Evolutionary conservation across 148 eudicot genomes (phyloP).

Genomic region (Rhododendron simsii): DNA sequence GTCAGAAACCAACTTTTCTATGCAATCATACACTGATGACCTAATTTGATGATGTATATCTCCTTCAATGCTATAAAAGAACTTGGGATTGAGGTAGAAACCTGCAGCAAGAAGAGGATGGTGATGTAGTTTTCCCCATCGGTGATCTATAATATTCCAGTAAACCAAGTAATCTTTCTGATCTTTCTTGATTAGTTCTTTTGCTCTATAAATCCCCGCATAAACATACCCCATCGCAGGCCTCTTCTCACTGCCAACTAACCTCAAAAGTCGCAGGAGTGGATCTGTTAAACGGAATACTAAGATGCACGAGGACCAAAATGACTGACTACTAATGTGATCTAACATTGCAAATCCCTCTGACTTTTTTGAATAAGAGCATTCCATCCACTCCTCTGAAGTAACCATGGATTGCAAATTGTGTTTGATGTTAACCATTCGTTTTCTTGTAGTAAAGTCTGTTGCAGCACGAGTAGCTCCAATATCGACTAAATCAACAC

Average conservation of each 20-base stretch:
- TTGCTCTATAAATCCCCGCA: constrained; percentile 81
- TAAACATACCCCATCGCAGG: constrained; percentile 88
- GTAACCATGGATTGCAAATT: constrained; percentile 83
- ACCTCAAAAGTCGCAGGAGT: constrained; percentile 55
- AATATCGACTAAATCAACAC: constrained; percentile 71
- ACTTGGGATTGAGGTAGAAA: constrained; percentile 76
- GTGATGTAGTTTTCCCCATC: constrained; percentile 65
- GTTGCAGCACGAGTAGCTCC: constrained; percentile 50
- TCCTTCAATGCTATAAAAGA: constrained; percentile 66
- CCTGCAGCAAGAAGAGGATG: constrained; percentile 89
- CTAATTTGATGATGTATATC: constrained; percentile 52
- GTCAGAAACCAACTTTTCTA: constrained; percentile 82
- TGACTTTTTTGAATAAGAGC: constrained; percentile 66
- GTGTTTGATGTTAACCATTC: constrained; percentile 66
- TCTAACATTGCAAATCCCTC: constrained; percentile 71
- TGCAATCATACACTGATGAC: constrained; percentile 71
- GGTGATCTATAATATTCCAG: constrained; percentile 79
- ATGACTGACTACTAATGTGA: constrained; percentile 56
- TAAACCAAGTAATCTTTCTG: constrained; percentile 62
- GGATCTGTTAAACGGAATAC: constrained; percentile 62
- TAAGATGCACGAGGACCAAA: constrained; percentile 72
- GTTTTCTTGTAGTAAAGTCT: constrained; percentile 60
- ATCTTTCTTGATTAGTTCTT: constrained; percentile 69
- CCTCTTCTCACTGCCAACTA: constrained; percentile 56
- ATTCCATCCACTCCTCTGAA: constrained; percentile 95